Base-by-base conservation (phyloP, 805 yeast species). In the Starmerella ratchasimensis region DNA sequence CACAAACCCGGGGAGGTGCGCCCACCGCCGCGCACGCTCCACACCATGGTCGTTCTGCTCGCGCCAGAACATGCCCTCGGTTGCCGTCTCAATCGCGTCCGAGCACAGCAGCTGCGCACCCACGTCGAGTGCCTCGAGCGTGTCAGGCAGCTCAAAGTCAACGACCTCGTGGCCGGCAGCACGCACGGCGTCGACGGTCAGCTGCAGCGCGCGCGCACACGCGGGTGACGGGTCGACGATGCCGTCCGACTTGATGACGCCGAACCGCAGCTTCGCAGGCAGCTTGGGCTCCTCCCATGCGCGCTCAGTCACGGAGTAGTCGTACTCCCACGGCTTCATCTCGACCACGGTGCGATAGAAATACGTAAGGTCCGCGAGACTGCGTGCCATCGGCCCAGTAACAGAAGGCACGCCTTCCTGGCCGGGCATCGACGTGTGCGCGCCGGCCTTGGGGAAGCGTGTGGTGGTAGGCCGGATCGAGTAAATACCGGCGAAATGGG, bases 91-190 rank as follows among this genome's bases (percentile, higher is more conserved):
- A 29, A 58, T 57, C 10, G 56, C 63, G 37, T 62, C 67, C 14
- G 58, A 55, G 25, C 47, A 41, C 26, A 62, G 52, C 32, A 62
- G 44, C 42, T 58, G 64, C 33, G 66, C 51, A 42, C 68, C 80
- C 32, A 76, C 66, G 3, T 77, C 75, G 43, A 68, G 68, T 16
- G 79, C 78, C 48, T 71, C 67, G 33, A 71, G 54, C 2, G 73
- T 71, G 36, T 63, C 67, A 24, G 80, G 72, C 3, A 68, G 57
- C 5, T 49, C 52, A 57, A 66, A 67, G 17, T 59, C 64, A 8
- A 67, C 61, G 18, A 67, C 58, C 34, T 62, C 65, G 44, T 66
- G 70, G 36, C 75, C 75, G 39, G 63, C 61, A 33, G 52, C 58
- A 37, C 49, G 42, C 34, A 63, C 52, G n/a, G 67, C 63, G 10